A percentile compares a stretch with the other conserved stretches of the same genome.
These are phyloP conservation scores for Scheffersomyces spartinae DNA, from an alignment of 805 yeast genomes.

Conservation along the genomic window DNA sequence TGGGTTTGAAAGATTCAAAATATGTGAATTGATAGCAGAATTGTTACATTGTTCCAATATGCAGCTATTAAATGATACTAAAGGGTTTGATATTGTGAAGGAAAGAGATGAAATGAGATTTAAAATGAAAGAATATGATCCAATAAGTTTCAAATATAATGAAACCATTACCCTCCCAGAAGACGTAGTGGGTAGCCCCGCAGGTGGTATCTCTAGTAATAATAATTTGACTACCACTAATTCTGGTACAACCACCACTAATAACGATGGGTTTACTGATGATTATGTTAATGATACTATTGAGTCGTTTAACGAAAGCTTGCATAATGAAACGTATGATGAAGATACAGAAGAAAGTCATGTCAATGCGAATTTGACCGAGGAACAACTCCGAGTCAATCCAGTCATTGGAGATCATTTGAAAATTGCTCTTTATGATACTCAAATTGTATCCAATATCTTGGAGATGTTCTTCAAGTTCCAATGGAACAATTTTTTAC, in stretches of 20 bases:
- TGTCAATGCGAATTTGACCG: slow-evolving; percentile 31
- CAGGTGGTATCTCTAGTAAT: no score
- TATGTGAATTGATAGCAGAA: slow-evolving; percentile 36
- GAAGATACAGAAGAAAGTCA: slow-evolving; percentile 30
- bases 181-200: slow-evolving; percentile 7
- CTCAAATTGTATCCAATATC: slow-evolving; percentile 31
- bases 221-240: slow-evolving; percentile 1
- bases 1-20: slow-evolving; percentile 35
- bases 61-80: slow-evolving; percentile 33
- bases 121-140: slow-evolving; percentile 31
- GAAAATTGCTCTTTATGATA: slow-evolving; percentile 30
- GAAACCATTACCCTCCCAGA: slow-evolving; percentile 28
- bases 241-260: no score
- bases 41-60: slow-evolving; percentile 35
- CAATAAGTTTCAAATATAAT: slow-evolving; percentile 33
- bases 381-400: slow-evolving; percentile 27
- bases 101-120: slow-evolving; percentile 25
- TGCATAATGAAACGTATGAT: slow-evolving; percentile 12
- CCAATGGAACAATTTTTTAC: slow-evolving; percentile 37
- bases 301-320: slow-evolving; percentile 21
- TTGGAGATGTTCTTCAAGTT: slow-evolving; percentile 32
- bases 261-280: no score
- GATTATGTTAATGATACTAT: slow-evolving; percentile 18
- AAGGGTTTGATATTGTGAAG: slow-evolving; percentile 29
- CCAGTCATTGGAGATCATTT: slow-evolving; percentile 35